Evolutionary conservation across 208 protist genomes (phyloP).

Genomic region (Trypanosomatidae sp.): DNA sequence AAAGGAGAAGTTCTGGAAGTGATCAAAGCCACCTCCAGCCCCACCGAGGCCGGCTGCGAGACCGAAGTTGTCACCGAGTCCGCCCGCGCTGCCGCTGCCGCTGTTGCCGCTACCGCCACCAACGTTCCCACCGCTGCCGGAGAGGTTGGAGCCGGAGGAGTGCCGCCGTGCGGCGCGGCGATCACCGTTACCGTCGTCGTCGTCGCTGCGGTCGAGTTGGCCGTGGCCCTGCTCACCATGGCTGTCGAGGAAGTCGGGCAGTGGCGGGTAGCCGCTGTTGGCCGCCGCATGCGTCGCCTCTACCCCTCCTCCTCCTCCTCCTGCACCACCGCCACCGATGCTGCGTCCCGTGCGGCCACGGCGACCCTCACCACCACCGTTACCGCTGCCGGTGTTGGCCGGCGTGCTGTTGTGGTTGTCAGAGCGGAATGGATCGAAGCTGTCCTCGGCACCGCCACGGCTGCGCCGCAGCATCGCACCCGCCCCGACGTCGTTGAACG

Average conservation of each 20-base stretch:
- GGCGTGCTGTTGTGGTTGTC: too few species aligned
- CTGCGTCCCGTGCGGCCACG: too few species aligned
- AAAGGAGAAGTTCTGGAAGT: constrained; percentile 56
- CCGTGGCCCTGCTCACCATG: background rate
- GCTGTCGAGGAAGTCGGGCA: background rate
- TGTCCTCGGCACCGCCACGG: background rate
- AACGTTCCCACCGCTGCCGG: background rate
- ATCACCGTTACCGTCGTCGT: background rate
- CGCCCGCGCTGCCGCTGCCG: too few species aligned
- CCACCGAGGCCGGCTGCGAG: too few species aligned
- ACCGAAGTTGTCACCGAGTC: too few species aligned
- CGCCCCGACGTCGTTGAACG: constrained; percentile 9
- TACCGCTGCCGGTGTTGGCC: too few species aligned
- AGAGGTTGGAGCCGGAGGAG: too few species aligned
- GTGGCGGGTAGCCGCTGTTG: too few species aligned
- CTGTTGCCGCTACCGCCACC: too few species aligned
- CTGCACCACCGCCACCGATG: background rate
- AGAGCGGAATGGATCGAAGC: background rate
- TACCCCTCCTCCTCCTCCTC: too few species aligned
- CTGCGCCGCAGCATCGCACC: background rate
- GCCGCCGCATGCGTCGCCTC: too few species aligned
- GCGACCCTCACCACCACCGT: too few species aligned
- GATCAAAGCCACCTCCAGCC: constrained; percentile 31
- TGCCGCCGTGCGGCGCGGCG: background rate
- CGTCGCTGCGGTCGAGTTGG: background rate